A percentile compares a stretch with the other conserved stretches of the same genome.
phyloP scores from a whole-genome alignment of 148 eudicot species.

The Chenopodium formosanum region DNA sequence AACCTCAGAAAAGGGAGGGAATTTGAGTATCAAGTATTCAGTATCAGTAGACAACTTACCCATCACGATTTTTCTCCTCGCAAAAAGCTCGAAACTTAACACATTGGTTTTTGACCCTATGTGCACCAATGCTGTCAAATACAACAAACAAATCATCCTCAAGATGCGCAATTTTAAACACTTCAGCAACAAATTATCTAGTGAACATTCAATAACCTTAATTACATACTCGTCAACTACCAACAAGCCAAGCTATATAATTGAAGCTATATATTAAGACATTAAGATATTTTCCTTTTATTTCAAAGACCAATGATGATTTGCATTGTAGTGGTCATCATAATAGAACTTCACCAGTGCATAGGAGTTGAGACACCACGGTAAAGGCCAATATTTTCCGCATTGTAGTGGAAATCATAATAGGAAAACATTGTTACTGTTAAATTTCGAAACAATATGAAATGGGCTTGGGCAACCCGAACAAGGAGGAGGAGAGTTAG shows the following conservation, averaged over 20 bases:
- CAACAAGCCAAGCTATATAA: background rate
- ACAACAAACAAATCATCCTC: background rate
- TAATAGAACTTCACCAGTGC: too few species aligned
- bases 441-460: too few species aligned
- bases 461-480: too few species aligned
- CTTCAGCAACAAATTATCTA: background rate
- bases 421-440: too few species aligned
- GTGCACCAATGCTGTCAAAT: conserved; percentile 59
- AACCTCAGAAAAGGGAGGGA: background rate
- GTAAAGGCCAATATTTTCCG: background rate
- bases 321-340: too few species aligned
- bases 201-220: background rate
- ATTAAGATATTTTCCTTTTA: too few species aligned
- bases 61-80: conserved; percentile 56
- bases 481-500: too few species aligned
- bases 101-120: conserved; percentile 51
- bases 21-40: background rate
- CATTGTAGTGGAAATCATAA: background rate
- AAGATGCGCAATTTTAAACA: background rate
- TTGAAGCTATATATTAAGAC: too few species aligned
- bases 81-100: conserved; percentile 47
- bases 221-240: background rate
- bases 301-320: too few species aligned
- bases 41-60: conserved; percentile 37
- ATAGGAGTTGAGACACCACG: background rate